Base-by-base conservation (phyloP, 2,329 filamentous ascomycete genomes). In the Xylaria sp. region DNA sequence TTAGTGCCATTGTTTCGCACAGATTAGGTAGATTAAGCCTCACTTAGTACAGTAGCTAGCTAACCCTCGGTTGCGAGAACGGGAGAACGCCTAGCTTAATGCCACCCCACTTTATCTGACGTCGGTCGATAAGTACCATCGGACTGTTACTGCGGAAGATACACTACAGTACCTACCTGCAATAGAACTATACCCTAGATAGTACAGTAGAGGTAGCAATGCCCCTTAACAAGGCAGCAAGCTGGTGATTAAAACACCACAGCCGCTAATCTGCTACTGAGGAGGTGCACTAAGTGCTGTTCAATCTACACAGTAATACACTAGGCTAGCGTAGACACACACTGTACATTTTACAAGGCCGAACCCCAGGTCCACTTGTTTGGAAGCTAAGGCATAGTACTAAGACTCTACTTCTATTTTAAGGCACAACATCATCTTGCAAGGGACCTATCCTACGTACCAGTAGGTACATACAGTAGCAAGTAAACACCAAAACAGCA, bases 341-440 rank as follows among this genome's bases (percentile, higher is more conserved):
- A n/a, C n/a, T n/a, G n/a, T n/a, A n/a, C 17, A 48, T 41, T 29
- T 54, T 23, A 55, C 35, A 29, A 54, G 49, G 54, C 58, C 54
- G 37, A 58, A 64, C 58, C 62, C 58, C 58, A 51, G 58, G 53
- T 47, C 61, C 61, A 60, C 56, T 57, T 56, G 40, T 51, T 27
- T 17, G 40, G 41, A 33, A 46, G 33, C 33, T 57, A 17, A 29
- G 31, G 35, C 33, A 40, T 10, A 19, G 27, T 35, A 48, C 40
- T 48, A 48, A 62, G 41, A 63, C 53, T 57, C 25, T 37, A 41
- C 38, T 63, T 53, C 61, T 63, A 63, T 63, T 63, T 63, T 63
- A 25, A 31, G 57, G 43, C 29, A 54, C 40, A 63, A n/a, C 44
- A 59, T 59, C 51, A 56, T 60, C n/a, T n/a, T n/a, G n/a, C n/a